Evolutionary conservation across 352 stramenopile genomes (phyloP).

Genomic region (Phytophthora idaei): DNA sequence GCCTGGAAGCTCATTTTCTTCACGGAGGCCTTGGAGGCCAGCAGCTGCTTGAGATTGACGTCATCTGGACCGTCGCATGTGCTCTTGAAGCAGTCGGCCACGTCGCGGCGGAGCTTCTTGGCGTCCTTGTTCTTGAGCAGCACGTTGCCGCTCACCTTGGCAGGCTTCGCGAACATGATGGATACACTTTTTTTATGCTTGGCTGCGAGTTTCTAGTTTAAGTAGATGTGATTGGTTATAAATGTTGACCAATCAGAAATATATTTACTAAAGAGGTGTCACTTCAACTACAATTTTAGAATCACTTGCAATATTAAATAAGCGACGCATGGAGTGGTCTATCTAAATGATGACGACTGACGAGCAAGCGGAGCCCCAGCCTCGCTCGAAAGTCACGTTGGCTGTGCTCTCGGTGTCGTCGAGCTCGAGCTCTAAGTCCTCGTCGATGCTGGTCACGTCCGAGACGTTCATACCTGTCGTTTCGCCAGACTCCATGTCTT

Average conservation of each 20-base stretch:
- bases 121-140: conserved; percentile 87
- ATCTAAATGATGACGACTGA: conserved; percentile 39
- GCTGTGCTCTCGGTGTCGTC: conserved; percentile 10
- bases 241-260: neutral
- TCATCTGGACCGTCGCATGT: conserved; percentile 44
- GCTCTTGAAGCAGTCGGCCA: conserved; percentile 39
- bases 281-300: conserved; percentile 4
- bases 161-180: conserved; percentile 81
- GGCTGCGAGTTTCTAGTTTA: neutral
- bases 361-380: conserved; percentile 16
- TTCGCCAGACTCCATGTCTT: conserved; percentile 28
- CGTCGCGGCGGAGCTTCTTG: conserved; percentile 84
- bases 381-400: conserved; percentile 28
- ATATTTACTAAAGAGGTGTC: conserved; percentile 1
- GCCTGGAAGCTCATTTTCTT: conserved; percentile 85
- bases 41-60: conserved; percentile 40
- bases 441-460: conserved; percentile 31
- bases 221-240: conserved; percentile 3
- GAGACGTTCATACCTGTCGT: conserved; percentile 13
- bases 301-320: conserved; percentile 17
- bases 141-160: conserved; percentile 78
- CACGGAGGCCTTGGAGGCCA: conserved; percentile 55
- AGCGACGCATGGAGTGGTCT: neutral
- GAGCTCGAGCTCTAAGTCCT: conserved; percentile 26
- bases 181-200: conserved; percentile 1